These are phyloP conservation scores for Zygotorulaspora mrakii DNA, from an alignment of 1,139 yeast species.

Conservation along the genomic window DNA sequence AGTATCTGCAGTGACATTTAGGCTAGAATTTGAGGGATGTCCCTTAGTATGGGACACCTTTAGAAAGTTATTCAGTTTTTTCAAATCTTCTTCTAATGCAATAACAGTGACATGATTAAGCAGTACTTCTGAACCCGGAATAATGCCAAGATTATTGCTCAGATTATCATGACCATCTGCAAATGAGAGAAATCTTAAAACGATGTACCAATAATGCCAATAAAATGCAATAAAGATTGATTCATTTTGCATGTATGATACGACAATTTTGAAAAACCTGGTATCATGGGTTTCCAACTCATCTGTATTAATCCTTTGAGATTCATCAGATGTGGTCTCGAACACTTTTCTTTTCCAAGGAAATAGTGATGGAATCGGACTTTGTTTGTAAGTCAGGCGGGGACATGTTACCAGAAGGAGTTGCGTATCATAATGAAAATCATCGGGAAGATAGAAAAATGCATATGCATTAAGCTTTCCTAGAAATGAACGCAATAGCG, in stretches of 20 bases:
- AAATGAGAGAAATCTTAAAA: slow-evolving; percentile 14
- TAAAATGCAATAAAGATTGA: slow-evolving; percentile 30
- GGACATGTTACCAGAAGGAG: slow-evolving; percentile 19
- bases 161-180: slow-evolving; percentile 6
- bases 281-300: slow-evolving; percentile 18
- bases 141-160: slow-evolving; percentile 9
- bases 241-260: slow-evolving; percentile 34
- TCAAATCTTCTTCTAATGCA: slow-evolving; percentile 23
- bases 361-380: slow-evolving; percentile 13
- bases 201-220: slow-evolving; percentile 36
- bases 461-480: slow-evolving; percentile 36
- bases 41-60: slow-evolving; percentile 13
- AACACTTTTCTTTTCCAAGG: slow-evolving; percentile 27
- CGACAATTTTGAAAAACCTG: slow-evolving; percentile 27
- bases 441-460: slow-evolving; percentile 31
- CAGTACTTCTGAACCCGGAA: slow-evolving; percentile 26
- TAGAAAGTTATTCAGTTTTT: slow-evolving; percentile 20
- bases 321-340: slow-evolving; percentile 8
- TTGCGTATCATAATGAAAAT: slow-evolving; percentile 27
- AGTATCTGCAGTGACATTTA: slow-evolving; percentile 6
- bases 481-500: slow-evolving; percentile 28
- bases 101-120: slow-evolving; percentile 18
- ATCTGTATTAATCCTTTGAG: slow-evolving; percentile 7
- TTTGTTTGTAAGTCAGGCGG: slow-evolving; percentile 10
- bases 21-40: slow-evolving; percentile 1